Base-by-base conservation (phyloP, 148 eudicot species). In the Tetragonia tetragonoides region DNA sequence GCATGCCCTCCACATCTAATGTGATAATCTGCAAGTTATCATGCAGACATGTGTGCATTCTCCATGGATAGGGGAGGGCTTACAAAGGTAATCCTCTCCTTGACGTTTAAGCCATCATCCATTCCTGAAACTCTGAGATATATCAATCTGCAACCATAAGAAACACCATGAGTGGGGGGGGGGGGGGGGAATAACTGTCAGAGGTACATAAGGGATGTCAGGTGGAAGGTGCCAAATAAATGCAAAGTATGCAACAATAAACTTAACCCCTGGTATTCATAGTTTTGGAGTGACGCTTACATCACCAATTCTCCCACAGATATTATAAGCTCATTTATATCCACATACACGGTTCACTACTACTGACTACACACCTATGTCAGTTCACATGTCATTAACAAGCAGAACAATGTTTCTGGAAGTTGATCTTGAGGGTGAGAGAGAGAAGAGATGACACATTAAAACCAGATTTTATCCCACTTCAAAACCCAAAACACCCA, bases 111-210 rank as follows among this genome's bases (percentile, higher is more conserved):
- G 57, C 97, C 99, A 56, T 93, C 97, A 80, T 93, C 97, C 99
- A 95, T 93, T 76, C 97, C 99, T 14, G 87, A 85, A 51, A 95
- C 97, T 81, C 82, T 90, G 74, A 95, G 97, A 80, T 93, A 95
- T 80, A 89, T 86, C 84, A 95, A 86, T 80, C 99, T 95, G 95
- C 68, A 72, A 66, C 6, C 66, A 72, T 49, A 21, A 61, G 23
- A 82, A 39, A 24, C 39, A 60, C 79, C 18, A 63, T 17, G 24
- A 24, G 16, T 71, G 47, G 18, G 56, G 60, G n/a, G 47, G 68
- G 66, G 20, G 57, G 20, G n/a, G 34, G 34, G 34, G 34, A n/a
- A 68, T 47, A 76, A 74, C 34, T 77, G 42, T 16, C 59, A 57
- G 28, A 69, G 47, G 39, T 37, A 10, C 59, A 51, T 53, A 72